phyloP scores from a whole-genome alignment of 192 early-diverging fungal genomes.

The Linderina pennispora region DNA sequence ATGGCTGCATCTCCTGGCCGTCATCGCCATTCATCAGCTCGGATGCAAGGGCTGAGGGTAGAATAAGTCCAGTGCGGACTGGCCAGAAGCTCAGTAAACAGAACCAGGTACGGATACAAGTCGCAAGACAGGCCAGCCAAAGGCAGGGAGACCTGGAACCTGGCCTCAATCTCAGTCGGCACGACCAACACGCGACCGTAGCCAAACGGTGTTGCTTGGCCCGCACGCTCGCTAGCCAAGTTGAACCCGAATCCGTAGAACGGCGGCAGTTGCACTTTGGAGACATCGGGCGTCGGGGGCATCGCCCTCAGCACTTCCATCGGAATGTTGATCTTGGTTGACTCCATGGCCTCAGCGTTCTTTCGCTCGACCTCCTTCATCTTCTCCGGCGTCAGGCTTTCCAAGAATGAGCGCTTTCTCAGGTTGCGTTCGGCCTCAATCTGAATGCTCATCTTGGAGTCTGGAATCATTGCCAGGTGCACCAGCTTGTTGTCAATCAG shows the following conservation, averaged over 20 bases:
- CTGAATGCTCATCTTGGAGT: slow-evolving; percentile 35
- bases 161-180: slow-evolving; percentile 9
- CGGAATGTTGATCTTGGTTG: slow-evolving; percentile 46
- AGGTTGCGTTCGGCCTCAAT: slow-evolving; percentile 43
- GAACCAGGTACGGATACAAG: slow-evolving; percentile 26
- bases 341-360: slow-evolving; percentile 37
- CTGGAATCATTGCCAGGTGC: slow-evolving; percentile 36
- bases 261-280: slow-evolving; percentile 19
- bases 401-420: slow-evolving; percentile 27
- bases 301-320: slow-evolving; percentile 51
- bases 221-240: slow-evolving; percentile 1
- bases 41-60: too few relatives aligned
- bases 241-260: slow-evolving; percentile 17
- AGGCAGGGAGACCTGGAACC: slow-evolving; percentile 38
- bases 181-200: slow-evolving; percentile 25
- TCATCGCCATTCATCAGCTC: too few relatives aligned
- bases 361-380: slow-evolving; percentile 19
- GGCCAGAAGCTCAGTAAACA: slow-evolving; percentile 22
- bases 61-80: slow-evolving; percentile 20
- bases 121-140: slow-evolving; percentile 23
- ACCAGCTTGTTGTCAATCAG: slow-evolving; percentile 23
- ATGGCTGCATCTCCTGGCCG: slow-evolving; percentile 12
- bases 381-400: slow-evolving; percentile 15
- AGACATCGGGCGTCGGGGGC: slow-evolving; percentile 62
- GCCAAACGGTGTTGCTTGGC: slow-evolving; percentile 24